Percentiles rank a stretch among this genome's conserved stretches.
phyloP scores from a whole-genome alignment of 2,329 filamentous ascomycete species.

The Paecilomyces variotii region DNA sequence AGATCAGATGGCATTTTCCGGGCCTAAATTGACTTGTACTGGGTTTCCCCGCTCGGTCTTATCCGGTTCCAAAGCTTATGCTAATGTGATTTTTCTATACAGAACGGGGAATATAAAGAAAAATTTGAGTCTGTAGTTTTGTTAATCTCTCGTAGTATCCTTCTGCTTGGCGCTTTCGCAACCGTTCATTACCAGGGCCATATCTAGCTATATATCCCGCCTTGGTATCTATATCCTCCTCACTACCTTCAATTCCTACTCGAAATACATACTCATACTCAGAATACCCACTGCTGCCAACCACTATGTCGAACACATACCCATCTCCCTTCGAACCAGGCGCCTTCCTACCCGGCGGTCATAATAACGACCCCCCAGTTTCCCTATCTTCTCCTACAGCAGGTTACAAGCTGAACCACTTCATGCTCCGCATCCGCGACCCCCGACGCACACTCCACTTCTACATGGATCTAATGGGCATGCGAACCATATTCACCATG shows the following conservation, averaged over 20 bases:
- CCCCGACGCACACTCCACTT: constrained; percentile 27
- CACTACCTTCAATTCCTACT: not conserved
- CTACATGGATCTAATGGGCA: constrained; percentile 31
- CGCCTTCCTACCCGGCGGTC: not conserved
- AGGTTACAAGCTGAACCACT: constrained; percentile 31
- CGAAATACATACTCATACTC: not conserved
- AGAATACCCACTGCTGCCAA: not conserved
- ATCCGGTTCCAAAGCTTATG: not conserved
- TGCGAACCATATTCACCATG: constrained; percentile 33
- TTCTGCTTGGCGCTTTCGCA: no score
- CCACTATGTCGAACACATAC: not conserved
- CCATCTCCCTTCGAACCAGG: not conserved
- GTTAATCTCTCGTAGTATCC: not conserved
- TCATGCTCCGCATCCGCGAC: constrained; percentile 29
- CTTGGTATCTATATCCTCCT: not conserved
- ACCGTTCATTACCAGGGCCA: no score
- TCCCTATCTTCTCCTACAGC: constrained; percentile 17
- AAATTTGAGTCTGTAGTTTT: not conserved
- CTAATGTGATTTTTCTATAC: not conserved
- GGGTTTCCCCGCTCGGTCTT: not conserved
- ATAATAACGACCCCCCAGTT: not conserved
- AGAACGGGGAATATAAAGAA: not conserved
- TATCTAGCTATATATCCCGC: not conserved
- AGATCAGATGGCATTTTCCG: not conserved
- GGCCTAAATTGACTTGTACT: not conserved